Evolutionary conservation across 2,329 filamentous ascomycete genomes (phyloP), one percentile per base, ranked within the genome.

Genomic region (Exophiala aquamarina): DNA sequence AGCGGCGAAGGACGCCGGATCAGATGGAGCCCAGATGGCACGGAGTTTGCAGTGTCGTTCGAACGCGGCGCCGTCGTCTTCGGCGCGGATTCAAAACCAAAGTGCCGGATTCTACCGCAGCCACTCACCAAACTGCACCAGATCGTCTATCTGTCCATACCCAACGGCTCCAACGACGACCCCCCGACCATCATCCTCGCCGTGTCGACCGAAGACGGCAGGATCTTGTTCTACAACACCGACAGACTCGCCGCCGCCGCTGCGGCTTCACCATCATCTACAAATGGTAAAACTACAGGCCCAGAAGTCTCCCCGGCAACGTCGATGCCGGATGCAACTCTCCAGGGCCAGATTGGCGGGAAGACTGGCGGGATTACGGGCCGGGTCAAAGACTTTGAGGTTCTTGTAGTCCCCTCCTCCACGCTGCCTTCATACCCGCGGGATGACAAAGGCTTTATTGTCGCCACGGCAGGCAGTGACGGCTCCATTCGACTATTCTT

Each of bases 41-140:
- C 93, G 50, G 89, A 95, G 62, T 98, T 93, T 61, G 87, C 87
- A 0, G 87, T 98, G 3, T 86, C 79, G 0, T 97, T 97, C 63
- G 92, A 97, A 65, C 78, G 88, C 56, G 90, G 93, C 37, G 79
- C 86, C 5, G 77, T 93, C 21, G 81, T 95, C 0, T 97, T 93
- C 63, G 89, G 89, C 23, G 49, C 47, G 67, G 89, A 96, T 64
- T 93, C 88, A 52, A 84, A 83, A 53, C 86, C 89, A 2, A 87
- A 81, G 63, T 92, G 87, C 64, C 81, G 83, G 57, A 75, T 93
- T 37, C 72, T 88, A 62, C 79, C 86, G 10, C 72, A 77, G 32
- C 79, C 82, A 1, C 74, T 75, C 57, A 90, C 83, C 14, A 97
- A 96, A 72, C 72, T 97, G 18, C 91, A 96, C 63, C 82, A 92